phyloP scores from a whole-genome alignment of 2,329 filamentous ascomycete species.

The Microcyclospora tardicrescens region DNA sequence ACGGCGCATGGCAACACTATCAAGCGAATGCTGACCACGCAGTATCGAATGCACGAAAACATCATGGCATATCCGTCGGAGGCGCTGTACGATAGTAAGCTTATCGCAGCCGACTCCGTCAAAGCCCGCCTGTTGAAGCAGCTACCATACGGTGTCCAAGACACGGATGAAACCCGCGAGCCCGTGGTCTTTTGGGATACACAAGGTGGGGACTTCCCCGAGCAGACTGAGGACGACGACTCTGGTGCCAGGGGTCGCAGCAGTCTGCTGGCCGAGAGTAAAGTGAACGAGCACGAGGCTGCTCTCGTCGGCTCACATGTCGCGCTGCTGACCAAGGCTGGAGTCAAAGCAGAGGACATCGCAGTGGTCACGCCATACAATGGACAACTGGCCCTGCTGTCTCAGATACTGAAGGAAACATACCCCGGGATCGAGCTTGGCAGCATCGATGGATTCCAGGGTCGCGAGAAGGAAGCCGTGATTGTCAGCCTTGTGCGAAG shows the following conservation, averaged over 20 bases:
- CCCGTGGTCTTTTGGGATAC: slow-evolving; percentile 92
- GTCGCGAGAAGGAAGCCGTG: slow-evolving; percentile 90
- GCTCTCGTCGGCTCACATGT: slow-evolving; percentile 70
- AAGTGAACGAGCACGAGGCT: slow-evolving; percentile 86
- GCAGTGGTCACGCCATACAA: slow-evolving; percentile 95
- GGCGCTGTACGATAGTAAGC: slow-evolving; percentile 69
- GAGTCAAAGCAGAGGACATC: slow-evolving; percentile 71
- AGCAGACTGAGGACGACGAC: slow-evolving; percentile 53
- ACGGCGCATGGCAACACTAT: slow-evolving; percentile 67
- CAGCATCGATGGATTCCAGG: slow-evolving; percentile 94
- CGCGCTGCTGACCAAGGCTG: slow-evolving; percentile 58
- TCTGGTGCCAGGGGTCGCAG: slow-evolving; percentile 37
- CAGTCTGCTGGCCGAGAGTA: slow-evolving; percentile 57
- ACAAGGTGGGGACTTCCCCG: slow-evolving; percentile 73
- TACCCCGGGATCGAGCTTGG: slow-evolving; percentile 86
- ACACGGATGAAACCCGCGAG: slow-evolving; percentile 76
- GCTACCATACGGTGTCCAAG: slow-evolving; percentile 61
- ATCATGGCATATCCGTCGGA: slow-evolving; percentile 94
- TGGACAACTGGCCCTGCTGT: slow-evolving; percentile 71
- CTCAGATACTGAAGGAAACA: slow-evolving; percentile 60
- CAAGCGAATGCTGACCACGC: slow-evolving; percentile 89
- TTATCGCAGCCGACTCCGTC: slow-evolving; percentile 71
- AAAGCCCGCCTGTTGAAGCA: slow-evolving; percentile 62
- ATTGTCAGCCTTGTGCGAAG: slow-evolving; percentile 89
- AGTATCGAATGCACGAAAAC: slow-evolving; percentile 93